Conservation (phyloP, 495 filamentous ascomycete genomes). For the Hapsidospora chrysogenum region DNA sequence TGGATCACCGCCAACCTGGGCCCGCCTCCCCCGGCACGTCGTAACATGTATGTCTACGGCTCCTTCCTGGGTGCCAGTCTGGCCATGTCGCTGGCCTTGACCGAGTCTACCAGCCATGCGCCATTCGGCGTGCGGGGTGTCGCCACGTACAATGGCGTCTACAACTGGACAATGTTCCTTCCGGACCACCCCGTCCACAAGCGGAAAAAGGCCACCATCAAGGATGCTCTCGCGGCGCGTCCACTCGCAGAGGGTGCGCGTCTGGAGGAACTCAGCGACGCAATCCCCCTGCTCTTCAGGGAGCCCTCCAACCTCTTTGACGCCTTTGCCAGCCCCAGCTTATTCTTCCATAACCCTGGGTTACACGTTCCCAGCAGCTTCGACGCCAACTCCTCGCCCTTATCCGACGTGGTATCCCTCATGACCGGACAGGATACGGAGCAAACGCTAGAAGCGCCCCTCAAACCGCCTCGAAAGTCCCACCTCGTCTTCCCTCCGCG, state of each 20-base stretch:
- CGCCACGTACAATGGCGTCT: slow-evolving; percentile 31
- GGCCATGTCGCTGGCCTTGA: slow-evolving; percentile 29
- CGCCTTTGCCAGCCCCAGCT: slow-evolving; percentile 30
- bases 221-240: background rate
- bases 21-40: slow-evolving; percentile 7
- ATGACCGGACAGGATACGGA: background rate
- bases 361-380: slow-evolving; percentile 22
- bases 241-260: background rate
- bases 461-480: slow-evolving; percentile 9
- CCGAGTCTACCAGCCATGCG: slow-evolving; percentile 19
- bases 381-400: background rate
- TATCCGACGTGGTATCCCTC: background rate
- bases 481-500: slow-evolving; percentile 20
- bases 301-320: slow-evolving; percentile 28
- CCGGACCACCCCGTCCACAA: slow-evolving; percentile 22
- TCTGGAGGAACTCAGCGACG: slow-evolving; percentile 11
- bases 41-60: slow-evolving; percentile 29
- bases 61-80: slow-evolving; percentile 32
- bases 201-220: background rate
- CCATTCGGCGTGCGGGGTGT: slow-evolving; percentile 26
- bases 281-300: slow-evolving; percentile 18
- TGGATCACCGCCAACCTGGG: slow-evolving; percentile 23
- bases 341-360: slow-evolving; percentile 33
- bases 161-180: slow-evolving; percentile 35
- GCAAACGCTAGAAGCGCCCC: background rate